Evolutionary conservation across 768 basidiomycete species (phyloP).

Genomic region (Rhizopogon vinicolor): DNA sequence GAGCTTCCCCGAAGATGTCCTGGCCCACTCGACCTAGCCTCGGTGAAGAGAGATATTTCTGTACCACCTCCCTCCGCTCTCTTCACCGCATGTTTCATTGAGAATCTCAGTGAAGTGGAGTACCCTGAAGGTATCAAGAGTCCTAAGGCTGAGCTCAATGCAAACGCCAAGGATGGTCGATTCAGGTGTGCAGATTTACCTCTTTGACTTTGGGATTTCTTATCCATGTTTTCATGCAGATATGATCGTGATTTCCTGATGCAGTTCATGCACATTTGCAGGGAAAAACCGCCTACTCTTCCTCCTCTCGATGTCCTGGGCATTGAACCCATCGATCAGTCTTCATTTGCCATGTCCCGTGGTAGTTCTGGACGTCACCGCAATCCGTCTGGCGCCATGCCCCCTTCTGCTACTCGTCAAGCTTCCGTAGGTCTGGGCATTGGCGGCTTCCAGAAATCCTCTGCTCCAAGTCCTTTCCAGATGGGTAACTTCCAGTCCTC

Average conservation of each 20-base stretch:
- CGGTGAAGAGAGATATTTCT: slow-evolving; percentile 37
- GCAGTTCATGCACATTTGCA: slow-evolving; percentile 94
- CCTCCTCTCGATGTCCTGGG: slow-evolving; percentile 90
- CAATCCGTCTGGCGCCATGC: slow-evolving; percentile 38
- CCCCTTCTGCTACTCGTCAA: slow-evolving; percentile 39
- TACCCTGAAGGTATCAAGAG: slow-evolving; percentile 85
- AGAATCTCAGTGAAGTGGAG: slow-evolving; percentile 67
- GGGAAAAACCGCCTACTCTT: slow-evolving; percentile 89
- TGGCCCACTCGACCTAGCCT: slow-evolving; percentile 67
- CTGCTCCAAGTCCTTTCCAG: slow-evolving; percentile 27
- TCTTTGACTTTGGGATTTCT: not conserved
- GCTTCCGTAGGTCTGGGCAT: slow-evolving; percentile 47
- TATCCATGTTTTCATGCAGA: slow-evolving; percentile 33
- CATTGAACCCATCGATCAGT: slow-evolving; percentile 70
- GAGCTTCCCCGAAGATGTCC: slow-evolving; percentile 49
- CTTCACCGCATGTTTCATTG: slow-evolving; percentile 79
- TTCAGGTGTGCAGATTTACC: slow-evolving; percentile 53
- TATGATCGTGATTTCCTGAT: slow-evolving; percentile 97
- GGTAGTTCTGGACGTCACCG: slow-evolving; percentile 63
- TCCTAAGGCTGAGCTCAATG: slow-evolving; percentile 81
- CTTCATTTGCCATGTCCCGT: slow-evolving; percentile 46
- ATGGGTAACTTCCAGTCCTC: slow-evolving; percentile 69
- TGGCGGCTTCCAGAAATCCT: slow-evolving; percentile 27
- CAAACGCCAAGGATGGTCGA: slow-evolving; percentile 79
- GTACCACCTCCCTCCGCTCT: slow-evolving; percentile 48